A percentile compares a stretch with the other conserved stretches of the same genome.
These are phyloP conservation scores for Hericium alpestre DNA, from an alignment of 768 basidiomycete species.

Conservation along the genomic window DNA sequence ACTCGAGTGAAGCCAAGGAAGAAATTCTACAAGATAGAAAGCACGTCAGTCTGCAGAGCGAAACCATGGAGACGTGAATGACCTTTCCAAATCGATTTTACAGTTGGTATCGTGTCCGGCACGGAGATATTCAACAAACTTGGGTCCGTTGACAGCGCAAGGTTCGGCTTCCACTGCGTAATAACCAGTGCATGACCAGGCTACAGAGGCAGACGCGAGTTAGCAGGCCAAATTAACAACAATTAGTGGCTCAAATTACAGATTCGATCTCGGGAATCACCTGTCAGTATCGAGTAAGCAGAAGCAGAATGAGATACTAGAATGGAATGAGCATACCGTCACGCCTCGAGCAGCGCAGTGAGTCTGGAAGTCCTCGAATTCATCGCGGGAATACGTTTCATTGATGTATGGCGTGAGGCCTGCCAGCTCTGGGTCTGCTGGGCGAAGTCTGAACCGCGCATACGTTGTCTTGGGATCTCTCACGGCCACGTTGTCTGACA, in stretches of 20 bases:
- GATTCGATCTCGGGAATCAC: neutral
- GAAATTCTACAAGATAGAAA: neutral
- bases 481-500: conserved; percentile 17
- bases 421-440: conserved; percentile 14
- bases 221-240: neutral
- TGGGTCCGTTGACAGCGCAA: conserved; percentile 25
- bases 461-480: conserved; percentile 14
- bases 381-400: conserved; percentile 17
- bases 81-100: conserved; percentile 33
- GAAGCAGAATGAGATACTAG: too few relatives aligned
- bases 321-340: neutral
- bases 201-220: conserved; percentile 3
- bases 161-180: conserved; percentile 35
- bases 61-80: conserved; percentile 13
- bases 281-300: neutral
- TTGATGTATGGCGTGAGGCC: conserved; percentile 18
- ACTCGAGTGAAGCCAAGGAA: neutral
- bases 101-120: conserved; percentile 31
- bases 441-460: conserved; percentile 18
- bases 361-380: conserved; percentile 18
- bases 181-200: conserved; percentile 33
- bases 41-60: neutral
- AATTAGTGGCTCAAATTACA: neutral
- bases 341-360: neutral
- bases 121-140: conserved; percentile 29